phyloP scores from a whole-genome alignment of 257 asterid species.

The Capsicum pubescens region DNA sequence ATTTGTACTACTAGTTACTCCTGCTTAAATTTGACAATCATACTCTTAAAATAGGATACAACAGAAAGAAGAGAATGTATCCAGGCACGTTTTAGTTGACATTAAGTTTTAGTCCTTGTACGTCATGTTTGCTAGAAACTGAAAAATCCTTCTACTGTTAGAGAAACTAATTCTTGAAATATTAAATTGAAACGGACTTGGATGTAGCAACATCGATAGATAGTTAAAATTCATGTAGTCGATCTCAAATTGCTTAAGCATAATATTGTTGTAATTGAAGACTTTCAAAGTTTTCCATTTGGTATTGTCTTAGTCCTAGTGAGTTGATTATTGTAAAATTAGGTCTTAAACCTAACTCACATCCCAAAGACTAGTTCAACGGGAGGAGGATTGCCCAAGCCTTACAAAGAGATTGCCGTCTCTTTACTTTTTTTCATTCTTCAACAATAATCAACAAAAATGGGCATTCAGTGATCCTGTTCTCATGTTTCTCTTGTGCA shows the following conservation, averaged over 20 bases:
- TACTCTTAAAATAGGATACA: background rate
- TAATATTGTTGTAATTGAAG: background rate
- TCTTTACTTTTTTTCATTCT: too few species aligned
- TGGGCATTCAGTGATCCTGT: background rate
- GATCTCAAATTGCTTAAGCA: background rate
- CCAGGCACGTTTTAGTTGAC: background rate
- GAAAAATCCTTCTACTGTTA: too few species aligned
- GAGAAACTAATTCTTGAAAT: too few species aligned
- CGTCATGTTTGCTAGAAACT: too few species aligned
- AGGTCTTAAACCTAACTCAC: too few species aligned
- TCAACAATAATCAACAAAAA: background rate
- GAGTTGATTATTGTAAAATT: background rate
- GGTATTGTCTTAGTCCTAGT: background rate
- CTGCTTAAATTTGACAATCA: background rate
- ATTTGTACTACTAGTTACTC: background rate
- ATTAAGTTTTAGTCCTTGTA: background rate
- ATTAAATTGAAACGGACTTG: too few species aligned
- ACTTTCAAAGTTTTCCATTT: background rate
- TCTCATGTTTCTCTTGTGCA: constrained; percentile 26
- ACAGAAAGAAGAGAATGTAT: background rate
- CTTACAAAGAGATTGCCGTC: too few species aligned
- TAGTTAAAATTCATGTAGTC: background rate
- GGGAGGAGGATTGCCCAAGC: too few species aligned
- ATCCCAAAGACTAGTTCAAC: too few species aligned
- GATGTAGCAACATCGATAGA: background rate